Conservation (phyloP, 352 stramenopile genomes). For the Globisporangium spiculum region DNA sequence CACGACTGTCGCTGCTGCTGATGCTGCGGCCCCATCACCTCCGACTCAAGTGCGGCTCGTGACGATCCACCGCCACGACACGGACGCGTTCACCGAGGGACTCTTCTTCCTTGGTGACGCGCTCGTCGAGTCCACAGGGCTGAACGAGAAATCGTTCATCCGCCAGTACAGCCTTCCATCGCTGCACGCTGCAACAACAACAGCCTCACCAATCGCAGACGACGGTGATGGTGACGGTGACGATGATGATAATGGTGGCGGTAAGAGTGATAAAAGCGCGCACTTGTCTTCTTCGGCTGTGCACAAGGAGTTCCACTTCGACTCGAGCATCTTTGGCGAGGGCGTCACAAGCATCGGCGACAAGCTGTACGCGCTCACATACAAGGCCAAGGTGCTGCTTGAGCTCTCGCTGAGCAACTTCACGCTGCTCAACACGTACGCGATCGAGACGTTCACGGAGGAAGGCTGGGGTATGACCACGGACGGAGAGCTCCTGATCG, state of each 20-base stretch:
- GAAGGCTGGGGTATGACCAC: slow-evolving; percentile 90
- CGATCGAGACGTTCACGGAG: slow-evolving; percentile 69
- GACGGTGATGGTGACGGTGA: not conserved
- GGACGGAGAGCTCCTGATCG: slow-evolving; percentile 76
- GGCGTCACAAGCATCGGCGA: slow-evolving; percentile 69
- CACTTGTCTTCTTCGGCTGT: slow-evolving; percentile 2
- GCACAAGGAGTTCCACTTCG: slow-evolving; percentile 55
- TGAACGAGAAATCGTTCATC: slow-evolving; percentile 65
- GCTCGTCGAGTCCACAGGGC: slow-evolving; percentile 75
- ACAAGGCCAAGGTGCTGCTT: slow-evolving; percentile 65
- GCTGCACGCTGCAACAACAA: not conserved
- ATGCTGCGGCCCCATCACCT: slow-evolving; percentile 12
- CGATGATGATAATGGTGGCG: not conserved
- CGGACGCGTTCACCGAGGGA: slow-evolving; percentile 67
- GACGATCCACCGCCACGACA: slow-evolving; percentile 65
- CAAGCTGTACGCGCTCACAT: slow-evolving; percentile 82
- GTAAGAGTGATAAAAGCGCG: not conserved
- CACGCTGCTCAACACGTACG: slow-evolving; percentile 41
- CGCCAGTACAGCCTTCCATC: slow-evolving; percentile 49
- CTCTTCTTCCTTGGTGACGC: slow-evolving; percentile 58
- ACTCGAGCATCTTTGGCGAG: slow-evolving; percentile 69
- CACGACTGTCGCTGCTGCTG: not conserved
- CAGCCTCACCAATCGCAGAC: not conserved
- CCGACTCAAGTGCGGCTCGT: slow-evolving; percentile 53
- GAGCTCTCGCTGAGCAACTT: slow-evolving; percentile 61